phyloP scores from a whole-genome alignment of 2,329 filamentous ascomycete genomes.

The Cladosporium colombiae region DNA sequence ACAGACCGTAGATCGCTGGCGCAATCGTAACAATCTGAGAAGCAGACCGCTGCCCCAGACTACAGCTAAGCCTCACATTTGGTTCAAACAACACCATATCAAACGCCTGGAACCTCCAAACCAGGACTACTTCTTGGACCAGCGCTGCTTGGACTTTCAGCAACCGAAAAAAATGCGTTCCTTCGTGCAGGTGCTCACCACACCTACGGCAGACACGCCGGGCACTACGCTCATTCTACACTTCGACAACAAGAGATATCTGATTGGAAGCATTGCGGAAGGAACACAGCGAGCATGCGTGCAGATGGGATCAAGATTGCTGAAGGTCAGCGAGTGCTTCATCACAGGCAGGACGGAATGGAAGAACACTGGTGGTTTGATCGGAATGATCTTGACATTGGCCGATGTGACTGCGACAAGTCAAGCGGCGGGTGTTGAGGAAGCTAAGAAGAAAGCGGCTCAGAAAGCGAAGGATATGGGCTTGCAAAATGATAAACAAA shows the following conservation, averaged over 20 bases:
- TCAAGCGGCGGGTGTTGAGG: slow-evolving; percentile 42
- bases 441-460: slow-evolving; percentile 42
- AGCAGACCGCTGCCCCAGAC: background rate
- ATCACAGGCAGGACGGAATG: slow-evolving; percentile 76
- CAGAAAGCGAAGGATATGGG: slow-evolving; percentile 38
- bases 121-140: background rate
- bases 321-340: slow-evolving; percentile 75
- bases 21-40: background rate
- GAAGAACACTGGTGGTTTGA: slow-evolving; percentile 74
- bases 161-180: slow-evolving; percentile 62
- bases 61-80: background rate
- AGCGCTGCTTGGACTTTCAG: background rate
- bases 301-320: slow-evolving; percentile 66
- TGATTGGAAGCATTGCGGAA: slow-evolving; percentile 81
- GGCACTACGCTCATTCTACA: slow-evolving; percentile 77
- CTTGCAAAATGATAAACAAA: slow-evolving; percentile 28
- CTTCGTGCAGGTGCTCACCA: slow-evolving; percentile 72
- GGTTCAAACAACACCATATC: background rate
- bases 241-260: slow-evolving; percentile 78
- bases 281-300: slow-evolving; percentile 77
- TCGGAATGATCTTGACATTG: slow-evolving; percentile 82
- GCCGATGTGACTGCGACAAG: slow-evolving; percentile 64
- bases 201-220: slow-evolving; percentile 83
- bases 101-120: slow-evolving; percentile 2
- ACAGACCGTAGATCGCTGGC: slow-evolving; percentile 6